Evolutionary conservation across 2,329 filamentous ascomycete genomes (phyloP).

Genomic region (Aphanocladium album): DNA sequence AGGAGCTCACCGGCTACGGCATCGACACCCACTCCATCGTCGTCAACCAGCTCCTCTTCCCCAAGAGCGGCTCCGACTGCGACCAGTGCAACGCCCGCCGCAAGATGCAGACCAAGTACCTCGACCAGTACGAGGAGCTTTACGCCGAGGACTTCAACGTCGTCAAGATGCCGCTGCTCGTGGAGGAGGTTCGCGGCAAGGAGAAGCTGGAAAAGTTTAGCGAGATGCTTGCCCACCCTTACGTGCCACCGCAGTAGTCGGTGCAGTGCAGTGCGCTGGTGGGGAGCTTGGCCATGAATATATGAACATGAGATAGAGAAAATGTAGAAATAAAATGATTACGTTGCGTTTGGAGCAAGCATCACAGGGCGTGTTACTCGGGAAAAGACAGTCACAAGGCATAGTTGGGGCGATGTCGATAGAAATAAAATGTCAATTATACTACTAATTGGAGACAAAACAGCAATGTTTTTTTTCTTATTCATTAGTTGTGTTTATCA

Average conservation of each 20-base stretch:
- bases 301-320: neutral
- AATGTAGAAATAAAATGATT: neutral
- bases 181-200: conserved; percentile 93
- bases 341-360: neutral
- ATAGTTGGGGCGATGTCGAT: neutral
- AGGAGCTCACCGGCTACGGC: conserved; percentile 86
- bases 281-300: neutral
- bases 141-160: conserved; percentile 97
- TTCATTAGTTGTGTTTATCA: neutral
- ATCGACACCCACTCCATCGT: conserved; percentile 98
- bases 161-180: conserved; percentile 93
- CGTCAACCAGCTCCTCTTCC: conserved; percentile 95
- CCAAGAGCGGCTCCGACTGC: conserved; percentile 76
- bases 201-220: conserved; percentile 89
- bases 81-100: conserved; percentile 92
- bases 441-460: neutral
- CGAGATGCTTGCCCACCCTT: conserved; percentile 75
- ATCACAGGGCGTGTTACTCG: neutral
- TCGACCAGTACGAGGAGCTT: conserved; percentile 96
- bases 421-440: conserved; percentile 1
- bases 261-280: neutral
- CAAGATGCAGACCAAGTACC: conserved; percentile 99
- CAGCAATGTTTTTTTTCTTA: neutral
- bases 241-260: conserved; percentile 55
- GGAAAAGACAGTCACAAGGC: neutral